These are phyloP conservation scores for Pistacia integerrima DNA, from an alignment of 345 rosid genomes.

Conservation along the genomic window DNA sequence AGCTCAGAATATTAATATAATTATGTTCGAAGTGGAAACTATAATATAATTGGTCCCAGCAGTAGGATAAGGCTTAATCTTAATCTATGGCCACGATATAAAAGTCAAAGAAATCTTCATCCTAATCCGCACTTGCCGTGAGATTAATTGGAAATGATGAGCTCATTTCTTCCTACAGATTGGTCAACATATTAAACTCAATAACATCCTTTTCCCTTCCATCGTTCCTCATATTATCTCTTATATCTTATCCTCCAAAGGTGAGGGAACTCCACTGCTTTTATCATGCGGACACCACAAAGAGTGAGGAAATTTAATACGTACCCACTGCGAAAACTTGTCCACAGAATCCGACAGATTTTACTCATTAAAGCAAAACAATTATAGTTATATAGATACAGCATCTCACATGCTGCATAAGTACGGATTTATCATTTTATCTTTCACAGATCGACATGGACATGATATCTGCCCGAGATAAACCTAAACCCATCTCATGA, in stretches of 20 bases:
- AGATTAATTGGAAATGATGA: not conserved
- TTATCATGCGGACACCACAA: not conserved
- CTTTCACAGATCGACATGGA: too few relatives aligned
- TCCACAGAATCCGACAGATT: not conserved
- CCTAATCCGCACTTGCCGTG: not conserved
- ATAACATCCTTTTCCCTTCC: too few relatives aligned
- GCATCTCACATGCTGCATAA: too few relatives aligned
- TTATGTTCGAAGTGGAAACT: too few relatives aligned
- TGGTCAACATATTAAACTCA: not conserved
- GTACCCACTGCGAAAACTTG: not conserved
- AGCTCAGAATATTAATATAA: too few relatives aligned
- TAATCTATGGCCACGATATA: not conserved
- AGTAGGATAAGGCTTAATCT: not conserved
- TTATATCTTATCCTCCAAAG: not conserved
- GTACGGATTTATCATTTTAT: too few relatives aligned
- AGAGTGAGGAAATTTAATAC: not conserved
- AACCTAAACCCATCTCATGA: too few relatives aligned
- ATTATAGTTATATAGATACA: too few relatives aligned
- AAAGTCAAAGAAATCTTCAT: not conserved
- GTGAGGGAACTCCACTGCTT: not conserved
- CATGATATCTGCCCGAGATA: too few relatives aligned
- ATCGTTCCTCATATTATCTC: too few relatives aligned
- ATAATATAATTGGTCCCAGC: too few relatives aligned
- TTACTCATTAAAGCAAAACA: not conserved
- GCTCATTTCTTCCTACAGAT: not conserved